These are phyloP conservation scores for Cytospora mali DNA, from an alignment of 2,329 filamentous ascomycete genomes.

Conservation along the genomic window DNA sequence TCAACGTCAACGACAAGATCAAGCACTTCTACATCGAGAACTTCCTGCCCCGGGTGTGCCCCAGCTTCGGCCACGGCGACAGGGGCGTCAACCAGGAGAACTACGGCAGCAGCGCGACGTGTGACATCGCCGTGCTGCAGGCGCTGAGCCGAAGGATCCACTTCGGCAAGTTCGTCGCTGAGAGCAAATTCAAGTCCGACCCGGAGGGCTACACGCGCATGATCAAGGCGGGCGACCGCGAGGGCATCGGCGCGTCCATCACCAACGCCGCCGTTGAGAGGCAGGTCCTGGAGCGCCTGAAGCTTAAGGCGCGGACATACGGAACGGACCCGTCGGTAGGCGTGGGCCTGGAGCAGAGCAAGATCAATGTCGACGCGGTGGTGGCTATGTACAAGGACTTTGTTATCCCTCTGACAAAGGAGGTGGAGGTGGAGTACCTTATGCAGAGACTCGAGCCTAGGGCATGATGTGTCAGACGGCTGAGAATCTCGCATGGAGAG, in stretches of 20 bases:
- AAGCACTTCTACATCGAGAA: slow-evolving; percentile 81
- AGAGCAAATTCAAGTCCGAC: slow-evolving; percentile 89
- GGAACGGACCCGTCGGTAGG: slow-evolving; percentile 80
- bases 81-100: slow-evolving; percentile 88
- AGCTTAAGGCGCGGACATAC: slow-evolving; percentile 90
- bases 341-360: slow-evolving; percentile 59
- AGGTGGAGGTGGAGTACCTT: slow-evolving; percentile 96
- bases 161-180: slow-evolving; percentile 98
- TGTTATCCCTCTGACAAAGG: slow-evolving; percentile 97
- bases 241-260: slow-evolving; percentile 85
- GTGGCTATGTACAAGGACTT: slow-evolving; percentile 88
- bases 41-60: slow-evolving; percentile 83
- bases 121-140: slow-evolving; percentile 88
- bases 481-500: not conserved
- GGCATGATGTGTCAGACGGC: slow-evolving; percentile 13
- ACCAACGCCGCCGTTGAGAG: slow-evolving; percentile 87
- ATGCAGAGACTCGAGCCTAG: slow-evolving; percentile 78
- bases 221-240: slow-evolving; percentile 78
- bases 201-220: slow-evolving; percentile 77
- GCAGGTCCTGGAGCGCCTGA: slow-evolving; percentile 84
- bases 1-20: slow-evolving; percentile 88
- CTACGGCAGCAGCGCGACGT: slow-evolving; percentile 89
- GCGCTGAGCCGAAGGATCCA: slow-evolving; percentile 89
- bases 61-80: slow-evolving; percentile 75
- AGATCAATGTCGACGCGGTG: slow-evolving; percentile 92